A percentile compares a stretch with the other conserved stretches of the same genome.
phyloP scores from a whole-genome alignment of 768 basidiomycete species.

The Tylopilus intermedius region DNA sequence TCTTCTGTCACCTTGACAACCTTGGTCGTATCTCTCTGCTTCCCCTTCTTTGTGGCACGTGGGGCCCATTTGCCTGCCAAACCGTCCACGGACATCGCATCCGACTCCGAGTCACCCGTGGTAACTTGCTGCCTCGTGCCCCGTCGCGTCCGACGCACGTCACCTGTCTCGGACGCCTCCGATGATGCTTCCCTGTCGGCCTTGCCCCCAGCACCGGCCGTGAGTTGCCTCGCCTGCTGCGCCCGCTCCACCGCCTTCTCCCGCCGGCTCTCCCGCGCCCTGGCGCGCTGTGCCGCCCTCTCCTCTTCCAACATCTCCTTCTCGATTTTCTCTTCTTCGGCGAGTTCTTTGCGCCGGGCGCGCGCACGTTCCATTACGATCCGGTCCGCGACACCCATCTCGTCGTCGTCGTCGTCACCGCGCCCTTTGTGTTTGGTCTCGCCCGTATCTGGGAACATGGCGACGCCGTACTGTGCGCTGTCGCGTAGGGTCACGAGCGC shows the following conservation, averaged over 20 bases:
- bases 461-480: conserved; percentile 78
- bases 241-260: conserved; percentile 24
- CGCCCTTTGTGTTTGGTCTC: conserved; percentile 15
- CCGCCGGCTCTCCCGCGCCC: conserved; percentile 13
- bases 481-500: conserved; percentile 64
- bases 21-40: not conserved
- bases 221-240: conserved; percentile 8
- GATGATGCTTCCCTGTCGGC: not conserved
- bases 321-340: conserved; percentile 37
- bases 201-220: not conserved
- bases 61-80: conserved; percentile 7
- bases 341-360: conserved; percentile 37
- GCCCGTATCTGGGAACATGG: conserved; percentile 66
- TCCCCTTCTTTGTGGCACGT: conserved; percentile 2
- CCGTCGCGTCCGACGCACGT: conserved; percentile 2
- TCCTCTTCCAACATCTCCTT: conserved; percentile 23
- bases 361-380: conserved; percentile 43
- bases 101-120: conserved; percentile 18
- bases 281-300: conserved; percentile 20
- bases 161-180: conserved; percentile 8
- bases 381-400: conserved; percentile 33
- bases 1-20: not conserved
- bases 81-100: conserved; percentile 29
- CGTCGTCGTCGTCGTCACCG: conserved; percentile 35
- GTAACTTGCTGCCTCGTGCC: not conserved